These are phyloP conservation scores for Angomonas deanei DNA, from an alignment of 208 protist genomes.

Conservation along the genomic window DNA sequence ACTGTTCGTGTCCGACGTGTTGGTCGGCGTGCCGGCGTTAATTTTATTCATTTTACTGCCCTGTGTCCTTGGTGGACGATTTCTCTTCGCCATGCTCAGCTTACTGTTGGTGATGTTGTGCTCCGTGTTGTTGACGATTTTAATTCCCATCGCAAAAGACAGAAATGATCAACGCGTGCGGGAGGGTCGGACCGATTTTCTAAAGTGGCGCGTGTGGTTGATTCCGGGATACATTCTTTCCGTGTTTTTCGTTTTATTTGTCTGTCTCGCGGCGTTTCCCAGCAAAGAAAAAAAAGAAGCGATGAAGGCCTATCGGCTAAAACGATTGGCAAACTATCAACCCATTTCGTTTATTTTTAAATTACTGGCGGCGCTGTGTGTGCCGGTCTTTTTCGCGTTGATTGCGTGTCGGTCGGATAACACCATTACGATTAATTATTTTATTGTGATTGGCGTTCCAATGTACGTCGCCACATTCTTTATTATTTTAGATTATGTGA, in stretches of 20 bases:
- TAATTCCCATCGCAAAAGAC: conserved; percentile 66
- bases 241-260: conserved; percentile 22
- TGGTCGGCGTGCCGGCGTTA: conserved; percentile 23
- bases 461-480: conserved; percentile 29
- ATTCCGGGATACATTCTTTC: conserved; percentile 57
- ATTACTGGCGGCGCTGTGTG: conserved; percentile 21
- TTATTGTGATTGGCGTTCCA: conserved; percentile 53
- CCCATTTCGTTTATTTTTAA: conserved; percentile 27
- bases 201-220: conserved; percentile 60
- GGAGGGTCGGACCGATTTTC: conserved; percentile 27
- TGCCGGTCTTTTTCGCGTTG: conserved; percentile 46
- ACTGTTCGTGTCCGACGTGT: conserved; percentile 45
- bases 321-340: conserved; percentile 20
- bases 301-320: conserved; percentile 17
- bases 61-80: neutral
- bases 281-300: conserved; percentile 5
- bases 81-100: conserved; percentile 6
- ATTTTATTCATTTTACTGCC: conserved; percentile 17
- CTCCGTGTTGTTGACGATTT: conserved; percentile 37
- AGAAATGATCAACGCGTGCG: conserved; percentile 27
- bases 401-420: conserved; percentile 64
- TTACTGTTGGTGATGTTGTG: conserved; percentile 22
- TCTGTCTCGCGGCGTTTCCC: conserved; percentile 14
- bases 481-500: conserved; percentile 26
- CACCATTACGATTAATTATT: conserved; percentile 62